These are phyloP conservation scores for Blastobotrys arbuscula DNA, from an alignment of 1,139 yeast species.

Conservation along the genomic window DNA sequence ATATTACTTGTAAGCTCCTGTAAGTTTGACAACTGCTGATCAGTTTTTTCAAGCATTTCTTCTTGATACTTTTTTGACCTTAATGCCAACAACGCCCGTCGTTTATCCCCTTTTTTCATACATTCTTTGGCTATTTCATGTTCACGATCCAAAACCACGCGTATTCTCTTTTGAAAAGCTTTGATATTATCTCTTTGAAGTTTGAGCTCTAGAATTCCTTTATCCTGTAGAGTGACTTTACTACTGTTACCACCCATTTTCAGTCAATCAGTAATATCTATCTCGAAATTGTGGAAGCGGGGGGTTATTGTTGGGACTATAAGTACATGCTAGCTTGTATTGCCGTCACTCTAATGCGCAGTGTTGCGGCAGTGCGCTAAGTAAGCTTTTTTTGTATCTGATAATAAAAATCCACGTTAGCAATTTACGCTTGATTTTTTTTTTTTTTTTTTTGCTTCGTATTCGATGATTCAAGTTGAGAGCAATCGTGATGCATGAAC, in stretches of 20 bases:
- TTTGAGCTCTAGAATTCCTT: constrained; percentile 78
- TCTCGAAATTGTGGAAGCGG: constrained; percentile 39
- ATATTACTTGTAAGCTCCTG: constrained; percentile 52
- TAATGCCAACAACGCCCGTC: constrained; percentile 63
- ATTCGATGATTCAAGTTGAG: too few relatives aligned
- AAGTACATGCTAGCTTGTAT: not conserved
- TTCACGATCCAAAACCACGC: constrained; percentile 52
- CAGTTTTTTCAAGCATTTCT: constrained; percentile 59
- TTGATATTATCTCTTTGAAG: constrained; percentile 79
- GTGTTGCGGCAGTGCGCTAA: too few relatives aligned
- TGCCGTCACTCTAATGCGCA: too few relatives aligned
- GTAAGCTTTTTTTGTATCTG: too few relatives aligned
- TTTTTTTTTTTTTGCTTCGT: too few relatives aligned
- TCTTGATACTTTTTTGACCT: constrained; percentile 80
- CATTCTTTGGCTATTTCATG: constrained; percentile 53
- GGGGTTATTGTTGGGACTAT: constrained; percentile 7
- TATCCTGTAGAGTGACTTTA: constrained; percentile 75
- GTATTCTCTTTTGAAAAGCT: constrained; percentile 64
- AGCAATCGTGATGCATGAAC: too few relatives aligned
- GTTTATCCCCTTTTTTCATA: constrained; percentile 47
- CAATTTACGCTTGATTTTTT: too few relatives aligned
- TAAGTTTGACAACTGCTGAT: constrained; percentile 68
- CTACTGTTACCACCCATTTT: constrained; percentile 39
- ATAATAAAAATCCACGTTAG: too few relatives aligned
- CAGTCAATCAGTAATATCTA: constrained; percentile 77